Evolutionary conservation across 2,329 filamentous ascomycete species (phyloP).

Genomic region (Penicillium sp.): DNA sequence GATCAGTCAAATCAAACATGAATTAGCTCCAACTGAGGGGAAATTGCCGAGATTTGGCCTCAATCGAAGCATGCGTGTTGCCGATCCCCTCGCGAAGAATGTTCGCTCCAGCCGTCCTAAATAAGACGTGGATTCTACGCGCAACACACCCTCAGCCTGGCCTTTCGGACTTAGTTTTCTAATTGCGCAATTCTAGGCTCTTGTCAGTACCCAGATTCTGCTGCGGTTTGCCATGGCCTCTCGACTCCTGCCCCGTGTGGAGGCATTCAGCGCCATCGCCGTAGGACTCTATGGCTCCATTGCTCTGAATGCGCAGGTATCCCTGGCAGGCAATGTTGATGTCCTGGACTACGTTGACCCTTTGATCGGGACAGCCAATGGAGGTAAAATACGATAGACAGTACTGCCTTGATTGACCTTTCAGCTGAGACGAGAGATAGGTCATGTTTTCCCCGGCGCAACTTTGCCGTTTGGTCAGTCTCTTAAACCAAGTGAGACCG

Average conservation of each 20-base stretch:
- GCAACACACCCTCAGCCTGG: not conserved
- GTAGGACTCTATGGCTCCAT: constrained; percentile 14
- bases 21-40: not conserved
- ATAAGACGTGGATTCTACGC: constrained; percentile 11
- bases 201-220: not conserved
- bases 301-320: constrained; percentile 3
- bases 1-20: not conserved
- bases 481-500: not conserved
- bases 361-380: constrained; percentile 60
- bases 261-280: constrained; percentile 7
- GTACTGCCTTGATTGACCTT: too few relatives aligned
- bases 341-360: constrained; percentile 53
- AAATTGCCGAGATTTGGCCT: constrained; percentile 5
- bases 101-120: constrained; percentile 18
- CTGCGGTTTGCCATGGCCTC: constrained; percentile 11
- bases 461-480: constrained; percentile 56
- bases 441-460: constrained; percentile 63
- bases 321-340: constrained; percentile 27
- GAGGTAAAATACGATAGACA: constrained; percentile 33
- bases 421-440: constrained; percentile 25
- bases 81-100: constrained; percentile 22
- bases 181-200: not conserved
- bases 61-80: constrained; percentile 9
- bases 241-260: not conserved
- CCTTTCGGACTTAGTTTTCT: not conserved